A percentile compares a stretch with the other conserved stretches of the same genome.
Evolutionary conservation across 805 yeast genomes (phyloP).

Genomic region (Metschnikowia drakensbergensis): DNA sequence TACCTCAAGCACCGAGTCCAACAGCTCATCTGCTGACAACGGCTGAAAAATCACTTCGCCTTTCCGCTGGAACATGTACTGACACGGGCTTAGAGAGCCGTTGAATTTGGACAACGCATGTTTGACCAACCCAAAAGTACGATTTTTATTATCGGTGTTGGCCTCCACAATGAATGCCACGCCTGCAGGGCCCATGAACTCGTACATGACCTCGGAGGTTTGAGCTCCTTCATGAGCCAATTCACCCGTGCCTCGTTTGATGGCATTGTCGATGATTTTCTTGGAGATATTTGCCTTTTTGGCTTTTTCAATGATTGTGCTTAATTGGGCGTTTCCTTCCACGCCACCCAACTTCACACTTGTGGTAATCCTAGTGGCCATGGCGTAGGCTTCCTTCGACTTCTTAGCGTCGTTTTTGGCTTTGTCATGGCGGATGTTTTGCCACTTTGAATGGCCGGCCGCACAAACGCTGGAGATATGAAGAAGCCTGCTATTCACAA

Average conservation of each 20-base stretch:
- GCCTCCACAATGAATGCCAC: constrained; percentile 84
- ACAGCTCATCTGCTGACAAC: constrained; percentile 28
- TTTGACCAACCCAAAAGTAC: constrained; percentile 74
- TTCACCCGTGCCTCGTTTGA: constrained; percentile 78
- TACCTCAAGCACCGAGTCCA: constrained; percentile 71
- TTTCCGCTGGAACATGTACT: constrained; percentile 69
- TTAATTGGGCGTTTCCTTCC: constrained; percentile 62
- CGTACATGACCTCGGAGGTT: constrained; percentile 56
- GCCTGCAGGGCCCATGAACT: constrained; percentile 92
- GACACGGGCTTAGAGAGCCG: constrained; percentile 71
- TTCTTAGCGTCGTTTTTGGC: constrained; percentile 85
- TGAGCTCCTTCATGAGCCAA: constrained; percentile 43
- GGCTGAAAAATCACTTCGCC: constrained; percentile 65
- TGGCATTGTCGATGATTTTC: constrained; percentile 81
- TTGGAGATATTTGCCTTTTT: constrained; percentile 72
- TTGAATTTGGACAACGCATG: constrained; percentile 69
- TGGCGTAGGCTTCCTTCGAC: constrained; percentile 62
- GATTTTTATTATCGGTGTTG: constrained; percentile 79
- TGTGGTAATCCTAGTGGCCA: constrained; percentile 69
- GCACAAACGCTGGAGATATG: constrained; percentile 15
- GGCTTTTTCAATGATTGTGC: constrained; percentile 75
- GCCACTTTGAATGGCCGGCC: constrained; percentile 97
- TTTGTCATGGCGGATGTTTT: constrained; percentile 88
- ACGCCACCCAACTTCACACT: constrained; percentile 71
- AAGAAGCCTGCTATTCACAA: constrained; percentile 7